Percentiles rank a stretch among this genome's conserved stretches.
These are phyloP conservation scores for Paramecium octaurelia DNA, from an alignment of 73 alveolate species.

Conservation along the genomic window DNA sequence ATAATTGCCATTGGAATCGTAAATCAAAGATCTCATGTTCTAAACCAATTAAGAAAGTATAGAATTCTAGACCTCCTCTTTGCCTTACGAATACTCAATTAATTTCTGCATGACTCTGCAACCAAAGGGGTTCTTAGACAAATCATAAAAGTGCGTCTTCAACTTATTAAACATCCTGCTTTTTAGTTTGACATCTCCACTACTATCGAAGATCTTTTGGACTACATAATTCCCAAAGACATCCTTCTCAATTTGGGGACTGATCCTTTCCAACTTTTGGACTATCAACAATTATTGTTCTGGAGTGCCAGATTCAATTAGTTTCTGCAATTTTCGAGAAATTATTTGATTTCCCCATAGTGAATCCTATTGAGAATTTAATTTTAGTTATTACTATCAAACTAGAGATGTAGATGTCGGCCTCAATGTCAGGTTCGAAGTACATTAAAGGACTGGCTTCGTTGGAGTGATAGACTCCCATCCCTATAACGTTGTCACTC, in stretches of 20 bases:
- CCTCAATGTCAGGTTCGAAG: conserved; percentile 42
- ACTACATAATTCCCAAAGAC: conserved; percentile 51
- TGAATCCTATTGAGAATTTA: neutral
- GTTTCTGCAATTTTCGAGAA: conserved; percentile 18
- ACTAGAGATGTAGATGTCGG: conserved; percentile 7
- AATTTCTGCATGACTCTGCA: conserved; percentile 41
- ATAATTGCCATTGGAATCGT: conserved; percentile 36
- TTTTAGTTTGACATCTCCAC: neutral
- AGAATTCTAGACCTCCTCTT: neutral
- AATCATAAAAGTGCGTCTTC: conserved; percentile 29
- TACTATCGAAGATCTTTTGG: conserved; percentile 6
- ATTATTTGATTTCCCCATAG: conserved; percentile 31
- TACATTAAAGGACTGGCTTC: conserved; percentile 38
- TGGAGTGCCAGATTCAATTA: neutral
- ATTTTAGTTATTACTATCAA: neutral
- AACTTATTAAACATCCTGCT: conserved; percentile 17
- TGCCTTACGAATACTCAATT: neutral
- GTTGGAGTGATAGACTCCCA: neutral
- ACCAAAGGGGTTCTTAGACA: conserved; percentile 39
- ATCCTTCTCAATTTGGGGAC: conserved; percentile 30
- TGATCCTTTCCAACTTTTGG: neutral
- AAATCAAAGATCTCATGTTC: conserved; percentile 13
- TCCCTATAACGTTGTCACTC: neutral
- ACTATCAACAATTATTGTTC: conserved; percentile 15
- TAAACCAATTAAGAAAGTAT: neutral